Conservation (phyloP, 2,329 filamentous ascomycete species). For the Xylariaceae sp. region DNA sequence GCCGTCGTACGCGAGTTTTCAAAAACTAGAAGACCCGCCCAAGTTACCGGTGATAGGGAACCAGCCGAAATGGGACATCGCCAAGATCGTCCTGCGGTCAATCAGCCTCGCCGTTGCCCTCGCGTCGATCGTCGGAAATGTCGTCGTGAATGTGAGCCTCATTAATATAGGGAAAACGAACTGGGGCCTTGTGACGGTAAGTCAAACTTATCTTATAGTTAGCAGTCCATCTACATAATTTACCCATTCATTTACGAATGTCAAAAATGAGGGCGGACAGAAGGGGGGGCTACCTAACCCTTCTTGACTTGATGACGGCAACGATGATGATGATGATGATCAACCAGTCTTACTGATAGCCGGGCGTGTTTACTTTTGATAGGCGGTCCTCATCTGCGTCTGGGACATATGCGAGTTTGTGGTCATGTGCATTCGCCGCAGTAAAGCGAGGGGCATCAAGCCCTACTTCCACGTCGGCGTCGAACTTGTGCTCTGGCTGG, state of each 20-base stretch:
- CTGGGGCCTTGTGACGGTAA: neutral
- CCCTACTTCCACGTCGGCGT: constrained; percentile 33
- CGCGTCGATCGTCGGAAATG: constrained; percentile 12
- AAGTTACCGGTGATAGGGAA: constrained; percentile 19
- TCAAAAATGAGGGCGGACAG: neutral
- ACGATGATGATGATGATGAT: neutral
- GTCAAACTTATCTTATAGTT: neutral
- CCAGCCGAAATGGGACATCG: constrained; percentile 28
- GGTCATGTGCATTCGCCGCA: constrained; percentile 27
- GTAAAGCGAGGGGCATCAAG: constrained; percentile 26
- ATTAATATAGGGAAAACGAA: neutral
- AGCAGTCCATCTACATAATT: too few relatives aligned
- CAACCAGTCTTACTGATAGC: neutral
- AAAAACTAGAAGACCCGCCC: constrained; percentile 6
- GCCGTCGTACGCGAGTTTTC: neutral
- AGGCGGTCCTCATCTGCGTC: constrained; percentile 16
- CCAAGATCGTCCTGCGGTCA: constrained; percentile 29
- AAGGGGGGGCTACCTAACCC: neutral
- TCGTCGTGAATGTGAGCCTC: neutral
- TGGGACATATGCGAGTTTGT: constrained; percentile 35
- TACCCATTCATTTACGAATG: too few relatives aligned
- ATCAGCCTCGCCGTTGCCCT: constrained; percentile 17
- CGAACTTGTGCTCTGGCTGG: constrained; percentile 29
- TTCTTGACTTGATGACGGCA: too few relatives aligned
- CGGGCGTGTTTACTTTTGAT: neutral